Evolutionary conservation across 176 grass and related monocot genomes (phyloP).

Genomic region (Hordeum marinum): DNA sequence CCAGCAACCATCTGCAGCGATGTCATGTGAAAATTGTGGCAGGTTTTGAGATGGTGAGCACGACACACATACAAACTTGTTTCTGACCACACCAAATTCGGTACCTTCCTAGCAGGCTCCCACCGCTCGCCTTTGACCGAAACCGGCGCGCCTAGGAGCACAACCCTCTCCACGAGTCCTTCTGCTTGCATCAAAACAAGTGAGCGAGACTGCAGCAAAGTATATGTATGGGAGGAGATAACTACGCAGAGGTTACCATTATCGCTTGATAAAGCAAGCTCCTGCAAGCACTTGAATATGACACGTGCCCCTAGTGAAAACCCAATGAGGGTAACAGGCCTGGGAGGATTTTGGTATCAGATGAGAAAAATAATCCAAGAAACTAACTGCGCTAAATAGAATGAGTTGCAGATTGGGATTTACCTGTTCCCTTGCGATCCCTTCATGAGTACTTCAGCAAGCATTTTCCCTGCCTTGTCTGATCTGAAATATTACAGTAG

Average conservation of each 20-base stretch:
- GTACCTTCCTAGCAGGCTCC: conserved; percentile 83
- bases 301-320: conserved; percentile 92
- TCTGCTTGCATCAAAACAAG: conserved; percentile 39
- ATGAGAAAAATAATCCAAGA: background rate
- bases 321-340: conserved; percentile 89
- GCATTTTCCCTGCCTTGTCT: conserved; percentile 94
- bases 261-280: conserved; percentile 63
- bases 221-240: background rate
- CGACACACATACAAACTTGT: background rate
- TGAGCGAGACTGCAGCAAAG: background rate
- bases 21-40: background rate
- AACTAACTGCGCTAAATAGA: background rate
- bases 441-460: conserved; percentile 85
- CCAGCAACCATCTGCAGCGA: conserved; percentile 65
- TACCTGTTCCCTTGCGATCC: conserved; percentile 96
- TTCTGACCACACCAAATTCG: no score
- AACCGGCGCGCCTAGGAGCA: conserved; percentile 88
- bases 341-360: conserved; percentile 28
- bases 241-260: conserved; percentile 50
- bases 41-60: background rate
- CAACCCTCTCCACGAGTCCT: conserved; percentile 86
- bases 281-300: conserved; percentile 90
- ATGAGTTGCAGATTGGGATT: background rate
- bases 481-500: conserved; percentile 42
- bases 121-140: conserved; percentile 71